These are phyloP conservation scores for Stachybotrys echinatus DNA, from an alignment of 2,329 filamentous ascomycete species.

Conservation along the genomic window DNA sequence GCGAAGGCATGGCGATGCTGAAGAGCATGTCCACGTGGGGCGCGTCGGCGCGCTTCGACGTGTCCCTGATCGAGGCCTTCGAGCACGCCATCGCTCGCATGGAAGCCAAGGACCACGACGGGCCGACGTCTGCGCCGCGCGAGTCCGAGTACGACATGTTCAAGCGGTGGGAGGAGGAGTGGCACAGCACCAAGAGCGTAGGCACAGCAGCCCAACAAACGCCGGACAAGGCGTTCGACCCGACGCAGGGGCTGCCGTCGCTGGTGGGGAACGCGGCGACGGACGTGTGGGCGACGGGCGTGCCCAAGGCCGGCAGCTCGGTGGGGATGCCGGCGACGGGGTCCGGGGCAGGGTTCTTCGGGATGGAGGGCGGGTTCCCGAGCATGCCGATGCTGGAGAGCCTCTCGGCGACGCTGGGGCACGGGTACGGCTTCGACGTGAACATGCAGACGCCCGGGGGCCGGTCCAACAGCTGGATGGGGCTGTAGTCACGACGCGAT, in stretches of 20 bases:
- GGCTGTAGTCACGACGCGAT: too few species aligned
- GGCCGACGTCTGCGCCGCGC: not conserved
- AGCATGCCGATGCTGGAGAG: slow-evolving; percentile 1
- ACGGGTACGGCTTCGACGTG: not conserved
- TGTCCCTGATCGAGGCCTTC: not conserved
- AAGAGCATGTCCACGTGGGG: slow-evolving; percentile 1
- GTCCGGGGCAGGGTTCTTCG: not conserved
- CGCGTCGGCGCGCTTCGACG: not conserved
- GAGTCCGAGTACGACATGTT: slow-evolving; percentile 1
- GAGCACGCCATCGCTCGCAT: not conserved
- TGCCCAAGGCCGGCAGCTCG: not conserved
- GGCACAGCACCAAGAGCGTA: not conserved
- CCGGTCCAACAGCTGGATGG: not conserved
- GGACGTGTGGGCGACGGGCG: not conserved
- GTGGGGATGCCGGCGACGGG: not conserved
- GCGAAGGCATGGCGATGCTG: slow-evolving; percentile 1
- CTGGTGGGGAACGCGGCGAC: not conserved
- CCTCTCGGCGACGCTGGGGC: not conserved
- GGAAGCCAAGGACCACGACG: not conserved
- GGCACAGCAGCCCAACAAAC: not conserved
- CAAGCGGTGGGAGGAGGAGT: not conserved
- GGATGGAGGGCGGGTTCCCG: not conserved
- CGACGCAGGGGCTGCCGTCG: not conserved
- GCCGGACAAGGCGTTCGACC: not conserved
- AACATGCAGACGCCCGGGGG: not conserved